These are phyloP conservation scores for Colletotrichum sp. DNA, from an alignment of 2,329 filamentous ascomycete species.

Conservation along the genomic window DNA sequence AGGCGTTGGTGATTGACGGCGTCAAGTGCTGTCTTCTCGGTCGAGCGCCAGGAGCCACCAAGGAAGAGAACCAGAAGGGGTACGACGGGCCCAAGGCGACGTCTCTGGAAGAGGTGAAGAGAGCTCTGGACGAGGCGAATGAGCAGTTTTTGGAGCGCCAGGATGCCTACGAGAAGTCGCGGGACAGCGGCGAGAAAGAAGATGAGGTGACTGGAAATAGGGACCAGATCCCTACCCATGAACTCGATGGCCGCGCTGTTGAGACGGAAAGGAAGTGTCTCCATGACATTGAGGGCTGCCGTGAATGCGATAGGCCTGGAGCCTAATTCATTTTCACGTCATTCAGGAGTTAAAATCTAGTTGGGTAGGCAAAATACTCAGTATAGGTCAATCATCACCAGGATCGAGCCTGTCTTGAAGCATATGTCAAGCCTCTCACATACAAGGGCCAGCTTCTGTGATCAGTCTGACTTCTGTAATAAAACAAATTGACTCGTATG, in stretches of 20 bases:
- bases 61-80: background rate
- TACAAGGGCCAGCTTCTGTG: background rate
- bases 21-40: background rate
- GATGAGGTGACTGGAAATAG: background rate
- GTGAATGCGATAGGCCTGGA: background rate
- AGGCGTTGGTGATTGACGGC: background rate
- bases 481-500: background rate
- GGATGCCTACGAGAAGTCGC: background rate
- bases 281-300: background rate
- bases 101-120: background rate
- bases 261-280: fast-evolving
- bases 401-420: background rate
- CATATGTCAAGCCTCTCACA: background rate
- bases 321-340: background rate
- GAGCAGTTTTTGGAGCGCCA: background rate
- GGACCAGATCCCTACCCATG: background rate
- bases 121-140: fast-evolving
- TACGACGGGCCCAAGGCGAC: background rate
- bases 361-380: background rate
- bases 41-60: background rate
- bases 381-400: background rate
- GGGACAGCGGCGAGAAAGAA: background rate
- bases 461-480: background rate
- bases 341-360: background rate
- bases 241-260: background rate